These are phyloP conservation scores for Mucor lusitanicus DNA, from an alignment of 371 early-diverging fungal species.

Conservation along the genomic window DNA sequence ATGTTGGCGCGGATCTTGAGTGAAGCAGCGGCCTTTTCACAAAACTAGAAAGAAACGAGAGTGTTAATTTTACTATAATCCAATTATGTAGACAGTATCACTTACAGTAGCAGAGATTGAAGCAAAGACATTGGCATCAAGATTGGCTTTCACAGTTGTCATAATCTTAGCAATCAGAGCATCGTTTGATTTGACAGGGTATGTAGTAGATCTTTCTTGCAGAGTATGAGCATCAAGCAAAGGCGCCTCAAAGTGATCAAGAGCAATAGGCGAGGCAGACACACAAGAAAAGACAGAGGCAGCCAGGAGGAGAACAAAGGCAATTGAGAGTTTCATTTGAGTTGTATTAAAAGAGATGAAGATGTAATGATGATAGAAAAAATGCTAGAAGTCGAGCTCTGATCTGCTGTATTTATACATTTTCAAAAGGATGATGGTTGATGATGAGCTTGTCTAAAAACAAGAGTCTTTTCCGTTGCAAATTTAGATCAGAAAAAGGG, in stretches of 20 bases:
- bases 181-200: conserved; percentile 14
- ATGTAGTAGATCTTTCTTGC: neutral
- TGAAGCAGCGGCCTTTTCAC: conserved; percentile 7
- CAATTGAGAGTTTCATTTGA: conserved; percentile 17
- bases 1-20: conserved; percentile 17
- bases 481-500: neutral
- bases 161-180: conserved; percentile 19
- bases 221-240: neutral
- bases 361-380: neutral
- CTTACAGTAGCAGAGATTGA: conserved; percentile 25
- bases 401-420: neutral
- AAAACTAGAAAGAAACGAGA: neutral
- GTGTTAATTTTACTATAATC: too few relatives aligned
- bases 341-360: neutral
- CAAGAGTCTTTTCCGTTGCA: neutral
- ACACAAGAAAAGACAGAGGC: neutral
- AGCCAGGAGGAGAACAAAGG: conserved; percentile 5
- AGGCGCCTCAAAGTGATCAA: neutral
- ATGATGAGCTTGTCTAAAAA: neutral
- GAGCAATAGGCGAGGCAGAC: neutral
- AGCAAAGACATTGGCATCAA: conserved; percentile 14
- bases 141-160: conserved; percentile 10
- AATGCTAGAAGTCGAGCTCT: neutral
- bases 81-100: neutral
- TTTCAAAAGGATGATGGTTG: neutral